A percentile compares a stretch with the other conserved stretches of the same genome.
These are phyloP conservation scores for Cyanodermella asteris DNA, from an alignment of 2,329 filamentous ascomycete species.

Conservation along the genomic window DNA sequence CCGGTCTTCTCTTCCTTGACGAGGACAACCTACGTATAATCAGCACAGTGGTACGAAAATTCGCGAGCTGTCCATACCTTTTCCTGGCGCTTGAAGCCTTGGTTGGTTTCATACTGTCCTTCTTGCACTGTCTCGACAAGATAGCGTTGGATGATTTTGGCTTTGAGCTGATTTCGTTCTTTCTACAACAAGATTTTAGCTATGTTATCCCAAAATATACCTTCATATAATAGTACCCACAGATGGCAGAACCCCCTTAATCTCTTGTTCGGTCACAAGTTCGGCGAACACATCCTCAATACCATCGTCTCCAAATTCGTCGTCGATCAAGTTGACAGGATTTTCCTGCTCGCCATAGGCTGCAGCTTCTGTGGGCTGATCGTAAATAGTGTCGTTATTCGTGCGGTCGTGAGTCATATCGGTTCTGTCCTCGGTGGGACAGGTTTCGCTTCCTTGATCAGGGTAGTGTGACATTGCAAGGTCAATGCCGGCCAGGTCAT, in stretches of 20 bases:
- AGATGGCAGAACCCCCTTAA: slow-evolving; percentile 10
- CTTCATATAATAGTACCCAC: slow-evolving; percentile 39
- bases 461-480: slow-evolving; percentile 37
- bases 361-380: no score
- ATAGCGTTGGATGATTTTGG: slow-evolving; percentile 63
- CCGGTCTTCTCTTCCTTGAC: slow-evolving; percentile 59
- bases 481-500: no score
- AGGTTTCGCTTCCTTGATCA: slow-evolving; percentile 41
- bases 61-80: slow-evolving; percentile 35
- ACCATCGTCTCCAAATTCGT: slow-evolving; percentile 50
- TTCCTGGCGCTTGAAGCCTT: slow-evolving; percentile 38
- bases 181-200: slow-evolving; percentile 38
- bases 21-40: slow-evolving; percentile 44
- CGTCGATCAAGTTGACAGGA: slow-evolving; percentile 27
- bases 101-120: slow-evolving; percentile 42
- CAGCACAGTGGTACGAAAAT: slow-evolving; percentile 8
- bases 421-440: no score
- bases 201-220: slow-evolving; percentile 8
- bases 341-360: slow-evolving; percentile 9
- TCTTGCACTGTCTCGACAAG: slow-evolving; percentile 54
- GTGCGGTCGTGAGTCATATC: no score
- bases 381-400: no score
- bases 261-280: slow-evolving; percentile 3
- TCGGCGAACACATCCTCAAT: slow-evolving; percentile 6
- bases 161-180: slow-evolving; percentile 47